Conservation (phyloP, 345 rosid genomes). For the Populus tremula region DNA sequence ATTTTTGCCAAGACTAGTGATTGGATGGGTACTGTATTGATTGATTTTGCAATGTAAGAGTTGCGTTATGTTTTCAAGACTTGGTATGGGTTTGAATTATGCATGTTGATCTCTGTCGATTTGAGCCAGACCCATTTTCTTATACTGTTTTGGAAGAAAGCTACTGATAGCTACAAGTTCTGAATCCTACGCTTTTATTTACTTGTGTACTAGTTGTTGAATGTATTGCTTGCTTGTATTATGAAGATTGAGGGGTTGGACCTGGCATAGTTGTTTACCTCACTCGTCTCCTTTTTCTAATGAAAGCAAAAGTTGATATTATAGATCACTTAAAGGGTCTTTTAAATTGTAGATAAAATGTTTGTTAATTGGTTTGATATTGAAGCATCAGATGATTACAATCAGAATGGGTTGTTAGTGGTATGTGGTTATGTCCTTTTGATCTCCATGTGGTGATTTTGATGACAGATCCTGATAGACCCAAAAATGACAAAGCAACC, state of each 20-base stretch:
- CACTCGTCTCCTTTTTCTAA: neutral
- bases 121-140: neutral
- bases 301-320: neutral
- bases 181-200: neutral
- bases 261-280: neutral
- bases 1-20: too few relatives aligned
- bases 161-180: neutral
- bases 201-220: neutral
- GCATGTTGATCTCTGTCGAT: neutral
- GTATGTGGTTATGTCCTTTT: neutral
- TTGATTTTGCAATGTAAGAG: too few relatives aligned
- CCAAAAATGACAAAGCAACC: conserved; percentile 86
- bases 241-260: neutral
- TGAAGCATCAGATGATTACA: neutral
- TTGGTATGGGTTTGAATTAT: neutral
- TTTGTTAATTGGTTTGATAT: neutral
- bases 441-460: conserved; percentile 7
- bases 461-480: conserved; percentile 75
- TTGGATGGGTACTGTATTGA: too few relatives aligned
- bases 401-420: neutral
- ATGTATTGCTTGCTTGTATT: neutral
- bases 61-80: too few relatives aligned
- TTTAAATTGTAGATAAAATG: neutral
- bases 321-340: neutral
- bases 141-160: conserved; percentile 1